phyloP scores from a whole-genome alignment of 2,329 filamentous ascomycete genomes.

The Botrytis sinoallii region DNA sequence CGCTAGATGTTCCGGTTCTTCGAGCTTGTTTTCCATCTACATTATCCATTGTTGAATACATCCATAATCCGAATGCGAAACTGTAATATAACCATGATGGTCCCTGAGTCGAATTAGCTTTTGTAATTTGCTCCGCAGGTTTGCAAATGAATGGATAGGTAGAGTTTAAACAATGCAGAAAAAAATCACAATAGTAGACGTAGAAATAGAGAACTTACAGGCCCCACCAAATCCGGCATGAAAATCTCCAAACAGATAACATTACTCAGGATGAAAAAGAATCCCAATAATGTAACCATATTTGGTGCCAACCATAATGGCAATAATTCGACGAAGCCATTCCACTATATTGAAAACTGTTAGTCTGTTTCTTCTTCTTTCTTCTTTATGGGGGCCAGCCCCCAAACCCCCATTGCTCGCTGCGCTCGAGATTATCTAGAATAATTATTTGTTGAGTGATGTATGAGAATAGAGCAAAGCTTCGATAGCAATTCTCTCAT shows the following conservation, averaged over 20 bases:
- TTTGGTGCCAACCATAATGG: slow-evolving; percentile 97
- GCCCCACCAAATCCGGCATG: slow-evolving; percentile 87
- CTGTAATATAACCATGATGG: slow-evolving; percentile 93
- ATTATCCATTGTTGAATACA: slow-evolving; percentile 99
- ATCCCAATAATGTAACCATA: slow-evolving; percentile 93
- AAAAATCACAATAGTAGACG: neutral
- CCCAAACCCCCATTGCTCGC: neutral
- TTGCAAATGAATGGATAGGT: neutral
- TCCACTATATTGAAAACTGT: slow-evolving; percentile 66
- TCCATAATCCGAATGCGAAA: slow-evolving; percentile 93
- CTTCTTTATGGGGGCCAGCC: neutral
- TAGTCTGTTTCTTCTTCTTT: slow-evolving; percentile 1
- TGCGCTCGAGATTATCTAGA: neutral
- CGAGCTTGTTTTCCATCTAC: slow-evolving; percentile 97
- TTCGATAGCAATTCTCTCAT: neutral
- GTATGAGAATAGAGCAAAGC: neutral
- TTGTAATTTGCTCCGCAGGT: neutral
- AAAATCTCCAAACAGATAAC: slow-evolving; percentile 69
- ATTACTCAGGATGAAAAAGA: slow-evolving; percentile 89
- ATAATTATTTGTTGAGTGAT: neutral
- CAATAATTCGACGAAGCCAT: slow-evolving; percentile 85
- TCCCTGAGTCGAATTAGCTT: slow-evolving; percentile 51
- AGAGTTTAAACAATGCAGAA: neutral
- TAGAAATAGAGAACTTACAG: slow-evolving; percentile 54
- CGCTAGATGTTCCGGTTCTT: slow-evolving; percentile 90